phyloP scores from a whole-genome alignment of 371 early-diverging fungal species.

The Lichtheimia corymbifera region DNA sequence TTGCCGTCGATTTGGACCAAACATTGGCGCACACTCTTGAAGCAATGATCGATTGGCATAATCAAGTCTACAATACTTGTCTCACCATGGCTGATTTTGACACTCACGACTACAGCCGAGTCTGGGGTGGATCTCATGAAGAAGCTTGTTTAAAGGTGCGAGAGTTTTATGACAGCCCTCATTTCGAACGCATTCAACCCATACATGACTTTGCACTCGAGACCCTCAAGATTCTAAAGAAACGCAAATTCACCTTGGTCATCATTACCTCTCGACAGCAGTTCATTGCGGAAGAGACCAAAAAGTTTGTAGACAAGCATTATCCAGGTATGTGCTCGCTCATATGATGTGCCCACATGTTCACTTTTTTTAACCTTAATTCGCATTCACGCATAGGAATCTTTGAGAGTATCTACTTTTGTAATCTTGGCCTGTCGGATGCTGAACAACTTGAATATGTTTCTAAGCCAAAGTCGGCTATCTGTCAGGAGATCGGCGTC shows the following conservation, averaged over 20 bases:
- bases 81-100: conserved; percentile 43
- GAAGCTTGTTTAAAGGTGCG: conserved; percentile 51
- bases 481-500: conserved; percentile 54
- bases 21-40: conserved; percentile 48
- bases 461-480: conserved; percentile 53
- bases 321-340: conserved; percentile 26
- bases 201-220: conserved; percentile 54
- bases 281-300: conserved; percentile 55
- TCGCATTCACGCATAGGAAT: conserved; percentile 18
- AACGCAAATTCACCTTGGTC: conserved; percentile 47
- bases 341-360: not conserved
- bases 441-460: conserved; percentile 47
- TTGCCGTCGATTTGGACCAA: conserved; percentile 56
- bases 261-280: conserved; percentile 58
- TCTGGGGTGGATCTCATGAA: conserved; percentile 54
- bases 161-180: conserved; percentile 47
- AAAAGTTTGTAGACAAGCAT: conserved; percentile 23
- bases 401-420: conserved; percentile 58
- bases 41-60: conserved; percentile 53
- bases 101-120: conserved; percentile 44
- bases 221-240: conserved; percentile 53
- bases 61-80: conserved; percentile 42
- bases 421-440: conserved; percentile 48
- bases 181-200: conserved; percentile 49
- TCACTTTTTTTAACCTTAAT: not conserved